phyloP scores from a whole-genome alignment of 1,284 basidiomycete genomes.

The Moesziomyces sp. region DNA sequence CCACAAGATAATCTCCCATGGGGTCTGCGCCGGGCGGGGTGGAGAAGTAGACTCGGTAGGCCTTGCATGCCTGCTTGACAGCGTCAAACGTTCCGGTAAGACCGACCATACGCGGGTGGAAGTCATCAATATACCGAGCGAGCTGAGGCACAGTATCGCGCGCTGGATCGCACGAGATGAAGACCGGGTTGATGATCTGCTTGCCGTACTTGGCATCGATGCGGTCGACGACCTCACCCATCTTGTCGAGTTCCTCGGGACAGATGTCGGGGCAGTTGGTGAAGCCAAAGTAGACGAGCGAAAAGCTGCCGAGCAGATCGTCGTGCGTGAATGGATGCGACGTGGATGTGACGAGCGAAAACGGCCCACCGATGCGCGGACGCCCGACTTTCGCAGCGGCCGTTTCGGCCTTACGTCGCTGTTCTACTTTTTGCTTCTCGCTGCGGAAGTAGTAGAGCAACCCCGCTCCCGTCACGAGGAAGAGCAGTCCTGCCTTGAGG shows the following conservation, averaged over 20 bases:
- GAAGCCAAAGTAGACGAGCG: slow-evolving; percentile 82
- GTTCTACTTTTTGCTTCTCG: slow-evolving; percentile 75
- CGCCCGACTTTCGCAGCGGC: slow-evolving; percentile 70
- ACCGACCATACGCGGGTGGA: slow-evolving; percentile 89
- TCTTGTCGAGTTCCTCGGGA: slow-evolving; percentile 97
- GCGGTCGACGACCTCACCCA: slow-evolving; percentile 81
- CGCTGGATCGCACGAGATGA: slow-evolving; percentile 95
- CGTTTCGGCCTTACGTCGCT: slow-evolving; percentile 44
- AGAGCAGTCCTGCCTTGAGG: slow-evolving; percentile 82
- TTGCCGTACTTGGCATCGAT: slow-evolving; percentile 73
- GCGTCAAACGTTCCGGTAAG: slow-evolving; percentile 87
- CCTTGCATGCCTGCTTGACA: slow-evolving; percentile 89
- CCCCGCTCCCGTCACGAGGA: slow-evolving; percentile 82
- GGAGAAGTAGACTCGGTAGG: slow-evolving; percentile 94
- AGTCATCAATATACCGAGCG: slow-evolving; percentile 72
- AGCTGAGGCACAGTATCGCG: slow-evolving; percentile 79
- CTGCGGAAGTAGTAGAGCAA: slow-evolving; percentile 88
- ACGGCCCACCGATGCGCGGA: slow-evolving; percentile 89
- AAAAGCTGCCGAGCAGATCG: slow-evolving; percentile 81
- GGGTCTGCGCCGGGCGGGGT: slow-evolving; percentile 85
- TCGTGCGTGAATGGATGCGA: slow-evolving; percentile 77
- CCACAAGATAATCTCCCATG: slow-evolving; percentile 87
- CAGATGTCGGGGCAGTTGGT: slow-evolving; percentile 91
- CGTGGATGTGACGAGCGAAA: slow-evolving; percentile 69
- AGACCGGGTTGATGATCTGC: slow-evolving; percentile 75